Evolutionary conservation across 768 basidiomycete species (phyloP), one percentile per base, ranked within the genome.

Genomic region (Paxillus ammoniavirescens): DNA sequence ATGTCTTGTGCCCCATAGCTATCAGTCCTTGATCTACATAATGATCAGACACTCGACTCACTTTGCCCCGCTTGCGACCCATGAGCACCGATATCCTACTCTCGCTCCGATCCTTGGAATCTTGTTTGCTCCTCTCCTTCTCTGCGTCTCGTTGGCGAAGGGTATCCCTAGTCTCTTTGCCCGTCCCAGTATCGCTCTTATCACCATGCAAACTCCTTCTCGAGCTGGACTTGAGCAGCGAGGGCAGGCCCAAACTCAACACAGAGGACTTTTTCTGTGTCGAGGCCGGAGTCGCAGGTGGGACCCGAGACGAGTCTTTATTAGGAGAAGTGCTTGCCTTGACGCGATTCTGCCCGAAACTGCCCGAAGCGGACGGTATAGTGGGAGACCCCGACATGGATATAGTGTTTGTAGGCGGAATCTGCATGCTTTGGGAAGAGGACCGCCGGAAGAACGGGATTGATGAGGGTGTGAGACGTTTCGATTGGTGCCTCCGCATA

Each of bases 361-460:
- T 62, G 12, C 65, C 58, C 44, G 75, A 71, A 46, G 73, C 70
- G 7, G 81, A 74, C 26, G 82, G 82, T 2, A 83, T 78, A 9
- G 82, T 76, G 12, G 88, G 79, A 5, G 81, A 74, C 8, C 76
- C 68, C 3, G 76, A 75, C 9, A 74, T 71, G 14, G 77, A 70
- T 26, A 77, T 65, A 49, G 65, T 53, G 49, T 55, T 62, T n/a
- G 69, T 65, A 7, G 82, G 74, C 17, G 84, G 80, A 23, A 86
- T 68, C 57, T 91, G 87, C 80, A 91, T 87, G 13, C 89, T 91
- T 64, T 93, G 89, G 7, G 93, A 94, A 26, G 91, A 90, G 8
- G 92, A 93, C 35, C 93, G 87, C 42, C 91, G 83, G 76, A 96
- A 95, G 73, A 96, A 96, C 2, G 93, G 93, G 54, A 96, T 96